phyloP scores from a whole-genome alignment of 2,329 filamentous ascomycete genomes.

The Monosporascus cannonballus region DNA sequence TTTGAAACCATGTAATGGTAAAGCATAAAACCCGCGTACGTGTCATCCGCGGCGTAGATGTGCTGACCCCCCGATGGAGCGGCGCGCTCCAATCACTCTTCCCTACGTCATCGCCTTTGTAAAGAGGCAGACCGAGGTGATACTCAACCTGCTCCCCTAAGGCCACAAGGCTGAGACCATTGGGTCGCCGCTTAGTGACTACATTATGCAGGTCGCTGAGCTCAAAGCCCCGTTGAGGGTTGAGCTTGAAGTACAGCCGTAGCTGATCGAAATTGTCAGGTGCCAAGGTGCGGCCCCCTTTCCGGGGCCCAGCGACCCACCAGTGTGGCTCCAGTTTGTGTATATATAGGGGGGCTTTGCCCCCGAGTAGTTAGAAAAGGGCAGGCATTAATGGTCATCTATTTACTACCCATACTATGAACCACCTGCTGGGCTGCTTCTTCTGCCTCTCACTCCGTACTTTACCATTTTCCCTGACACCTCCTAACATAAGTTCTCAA shows the following conservation, averaged over 20 bases:
- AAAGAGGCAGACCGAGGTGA: conserved; percentile 18
- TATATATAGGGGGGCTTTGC: no score
- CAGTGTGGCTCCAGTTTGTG: no score
- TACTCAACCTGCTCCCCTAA: conserved; percentile 13
- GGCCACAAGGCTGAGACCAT: conserved; percentile 9
- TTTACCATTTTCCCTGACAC: no score
- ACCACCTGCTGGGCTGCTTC: no score
- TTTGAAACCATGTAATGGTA: conserved; percentile 21
- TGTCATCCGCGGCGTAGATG: conserved; percentile 18
- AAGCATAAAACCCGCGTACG: conserved; percentile 22
- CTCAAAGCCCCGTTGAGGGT: conserved; percentile 18
- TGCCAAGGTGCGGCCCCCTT: no score
- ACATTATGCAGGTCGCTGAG: conserved; percentile 18
- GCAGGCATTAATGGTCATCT: no score
- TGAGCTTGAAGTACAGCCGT: conserved; percentile 9
- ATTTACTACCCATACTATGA: no score
- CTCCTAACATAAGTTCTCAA: no score
- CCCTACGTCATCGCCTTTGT: conserved; percentile 11
- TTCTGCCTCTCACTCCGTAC: no score
- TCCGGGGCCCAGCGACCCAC: no score
- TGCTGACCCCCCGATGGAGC: conserved; percentile 9
- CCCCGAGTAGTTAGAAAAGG: no score
- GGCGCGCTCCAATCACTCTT: conserved; percentile 17
- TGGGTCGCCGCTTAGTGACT: conserved; percentile 3
- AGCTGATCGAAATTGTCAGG: conserved; percentile 16